Evolutionary conservation across 768 basidiomycete genomes (phyloP), one percentile per base, ranked within the genome.

Genomic region (Sarcomyxa edulis): DNA sequence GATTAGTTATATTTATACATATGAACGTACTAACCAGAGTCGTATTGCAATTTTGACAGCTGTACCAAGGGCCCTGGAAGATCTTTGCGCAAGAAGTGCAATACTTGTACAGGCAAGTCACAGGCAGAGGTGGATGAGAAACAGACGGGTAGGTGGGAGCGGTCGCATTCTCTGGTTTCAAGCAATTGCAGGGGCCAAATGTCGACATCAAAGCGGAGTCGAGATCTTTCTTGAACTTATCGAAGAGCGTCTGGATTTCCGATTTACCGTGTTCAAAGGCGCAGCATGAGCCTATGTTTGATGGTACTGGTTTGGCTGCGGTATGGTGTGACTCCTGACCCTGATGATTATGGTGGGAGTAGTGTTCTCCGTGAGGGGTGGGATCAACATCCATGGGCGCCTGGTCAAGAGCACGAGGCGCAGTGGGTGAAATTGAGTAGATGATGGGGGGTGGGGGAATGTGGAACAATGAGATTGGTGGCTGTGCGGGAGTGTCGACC

Each of bases 141-240:
- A 39, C 40, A 44, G 25, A 34, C 11, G 16, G 18, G 32, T 25
- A 6, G 54, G 37, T 7, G 52, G 45, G 20, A 41, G 39, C 32
- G 43, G 44, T 11, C 10, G 19, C 16, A 7, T 10, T 10, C 20
- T n/a, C n/a, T n/a, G n/a, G n/a, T n/a, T n/a, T n/a, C n/a, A n/a
- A n/a, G n/a, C n/a, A n/a, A n/a, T n/a, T n/a, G n/a, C n/a, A n/a
- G n/a, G 55, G 45, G 22, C 62, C 64, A 35, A 74, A 62, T 1
- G 61, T 59, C 38, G 47, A 53, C 15, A 49, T 49, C 18, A 81
- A 49, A 40, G 72, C 60, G 10, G 55, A 59, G 26, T 77, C 66
- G n/a, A 85, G 57, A 38, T 78, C 70, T 7, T 53, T 46, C 49
- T 78, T 70, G 51, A 84, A 82, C n/a, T 60, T 60, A 32, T 56